phyloP scores from a whole-genome alignment of 1,284 basidiomycete species.

The Malassezia arunalokei region DNA sequence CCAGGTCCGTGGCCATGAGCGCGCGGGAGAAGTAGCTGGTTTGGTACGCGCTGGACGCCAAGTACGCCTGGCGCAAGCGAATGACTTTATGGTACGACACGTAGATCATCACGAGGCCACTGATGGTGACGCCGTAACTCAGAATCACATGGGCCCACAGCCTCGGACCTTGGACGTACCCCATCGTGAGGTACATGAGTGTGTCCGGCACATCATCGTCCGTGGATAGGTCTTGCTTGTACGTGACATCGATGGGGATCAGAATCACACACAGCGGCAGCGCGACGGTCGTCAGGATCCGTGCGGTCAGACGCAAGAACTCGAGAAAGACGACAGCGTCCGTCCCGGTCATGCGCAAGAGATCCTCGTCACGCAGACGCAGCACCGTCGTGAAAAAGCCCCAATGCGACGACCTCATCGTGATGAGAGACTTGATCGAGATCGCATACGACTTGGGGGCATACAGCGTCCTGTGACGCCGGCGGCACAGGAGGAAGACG shows the following conservation, averaged over 20 bases:
- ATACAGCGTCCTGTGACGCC: conserved; percentile 55
- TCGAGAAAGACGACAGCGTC: conserved; percentile 87
- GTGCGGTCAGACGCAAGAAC: conserved; percentile 72
- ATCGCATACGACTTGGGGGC: conserved; percentile 54
- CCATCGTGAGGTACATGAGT: conserved; percentile 33
- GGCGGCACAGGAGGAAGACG: conserved; percentile 33
- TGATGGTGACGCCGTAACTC: conserved; percentile 35
- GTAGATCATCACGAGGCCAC: conserved; percentile 35
- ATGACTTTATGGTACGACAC: conserved; percentile 38
- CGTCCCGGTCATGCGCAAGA: conserved; percentile 50
- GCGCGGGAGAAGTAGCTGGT: conserved; percentile 55
- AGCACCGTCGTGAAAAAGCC: not conserved
- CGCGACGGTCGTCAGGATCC: conserved; percentile 28
- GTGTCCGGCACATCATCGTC: conserved; percentile 12
- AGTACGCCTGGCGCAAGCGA: conserved; percentile 33
- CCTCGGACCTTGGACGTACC: conserved; percentile 28
- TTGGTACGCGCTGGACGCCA: conserved; percentile 40
- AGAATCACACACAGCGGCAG: conserved; percentile 60
- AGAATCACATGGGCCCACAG: conserved; percentile 44
- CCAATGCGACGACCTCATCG: conserved; percentile 2
- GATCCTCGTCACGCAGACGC: conserved; percentile 3
- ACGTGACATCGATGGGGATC: conserved; percentile 59
- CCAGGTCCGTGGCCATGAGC: conserved; percentile 53
- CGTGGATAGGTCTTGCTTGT: conserved; percentile 23
- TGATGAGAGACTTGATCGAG: conserved; percentile 55